Evolutionary conservation across 495 filamentous ascomycete species (phyloP), one percentile per base, ranked within the genome.

Genomic region (Neurospora sp.): DNA sequence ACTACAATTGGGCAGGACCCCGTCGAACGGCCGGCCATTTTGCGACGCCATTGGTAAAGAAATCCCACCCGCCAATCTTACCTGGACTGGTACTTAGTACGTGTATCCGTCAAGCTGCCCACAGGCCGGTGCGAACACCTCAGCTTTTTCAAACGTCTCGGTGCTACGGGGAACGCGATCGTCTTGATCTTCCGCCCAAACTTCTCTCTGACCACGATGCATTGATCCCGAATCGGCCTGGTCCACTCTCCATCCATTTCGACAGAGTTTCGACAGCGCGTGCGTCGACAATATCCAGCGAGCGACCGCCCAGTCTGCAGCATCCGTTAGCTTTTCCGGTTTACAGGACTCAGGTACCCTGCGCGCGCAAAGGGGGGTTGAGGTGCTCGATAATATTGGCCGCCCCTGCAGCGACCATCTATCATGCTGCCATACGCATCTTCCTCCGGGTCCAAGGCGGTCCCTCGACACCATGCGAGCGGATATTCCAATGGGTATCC

Each of bases 401-500:
- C 41, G 71, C 31, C 70, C 73, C 44, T 68, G 71, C 72, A 69
- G 70, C 65, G 40, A 61, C 42, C 71, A 41, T 22, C 73, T 72
- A 53, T 69, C 73, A 41, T 84, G 84, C 74, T 85, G 71, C 84
- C 83, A 47, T 84, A 82, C 69, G 75, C 83, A 75, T 77, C 79
- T 61, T 76, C 79, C 39, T 76, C 81, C 75, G 79, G 80, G 77
- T 85, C 82, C 78, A 90, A 87, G 82, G 86, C 85, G 86, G 82
- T 85, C 78, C 83, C 87, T 45, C 80, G 87, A 75, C 87, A 89
- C 81, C 84, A 89, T 80, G 83, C 82, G 40, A 78, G 88, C 85
- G 90, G 91, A 82, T 91, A 90, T 81, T 87, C 88, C 39, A 97
- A 94, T 84, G 93, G 93, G 79, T 89, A 93, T 74, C 89, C 90